Conservation (phyloP, 768 basidiomycete species). For the Obba rivulosa region DNA sequence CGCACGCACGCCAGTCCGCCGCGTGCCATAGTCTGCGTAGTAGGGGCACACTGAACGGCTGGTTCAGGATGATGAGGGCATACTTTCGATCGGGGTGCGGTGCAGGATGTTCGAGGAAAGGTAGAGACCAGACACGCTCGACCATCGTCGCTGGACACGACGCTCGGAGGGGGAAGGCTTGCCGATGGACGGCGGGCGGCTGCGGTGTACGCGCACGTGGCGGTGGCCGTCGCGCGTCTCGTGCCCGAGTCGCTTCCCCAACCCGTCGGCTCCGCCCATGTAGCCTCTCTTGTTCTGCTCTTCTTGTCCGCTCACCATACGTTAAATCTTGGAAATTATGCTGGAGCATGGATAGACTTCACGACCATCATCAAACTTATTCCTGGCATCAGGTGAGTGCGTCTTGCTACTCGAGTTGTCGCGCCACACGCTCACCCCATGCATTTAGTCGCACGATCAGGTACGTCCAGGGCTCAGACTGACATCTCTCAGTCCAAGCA, state of each 20-base stretch:
- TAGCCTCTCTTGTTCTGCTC: neutral
- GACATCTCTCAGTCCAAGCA: constrained; percentile 6
- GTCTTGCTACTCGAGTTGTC: neutral
- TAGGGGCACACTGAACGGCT: constrained; percentile 67
- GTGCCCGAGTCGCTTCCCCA: neutral
- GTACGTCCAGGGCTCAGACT: constrained; percentile 30
- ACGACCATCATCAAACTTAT: constrained; percentile 41
- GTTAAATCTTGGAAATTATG: neutral
- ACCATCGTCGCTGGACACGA: neutral
- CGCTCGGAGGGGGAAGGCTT: neutral
- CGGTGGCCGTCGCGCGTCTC: constrained; percentile 4
- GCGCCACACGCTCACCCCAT: constrained; percentile 2
- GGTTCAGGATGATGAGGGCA: constrained; percentile 86
- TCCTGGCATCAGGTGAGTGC: constrained; percentile 81
- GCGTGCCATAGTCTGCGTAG: constrained; percentile 49
- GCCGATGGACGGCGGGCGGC: neutral
- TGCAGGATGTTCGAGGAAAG: constrained; percentile 15
- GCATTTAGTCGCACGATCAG: constrained; percentile 78
- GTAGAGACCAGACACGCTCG: constrained; percentile 2
- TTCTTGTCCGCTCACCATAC: neutral
- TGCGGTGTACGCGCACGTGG: constrained; percentile 14
- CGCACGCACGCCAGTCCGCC: constrained; percentile 35
- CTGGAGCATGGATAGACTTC: constrained; percentile 18
- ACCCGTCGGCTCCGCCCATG: constrained; percentile 4
- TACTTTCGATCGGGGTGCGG: constrained; percentile 8